Percentiles rank a stretch among this genome's conserved stretches.
phyloP scores from a whole-genome alignment of 805 yeast species.

The Ogataea paradorogensis region DNA sequence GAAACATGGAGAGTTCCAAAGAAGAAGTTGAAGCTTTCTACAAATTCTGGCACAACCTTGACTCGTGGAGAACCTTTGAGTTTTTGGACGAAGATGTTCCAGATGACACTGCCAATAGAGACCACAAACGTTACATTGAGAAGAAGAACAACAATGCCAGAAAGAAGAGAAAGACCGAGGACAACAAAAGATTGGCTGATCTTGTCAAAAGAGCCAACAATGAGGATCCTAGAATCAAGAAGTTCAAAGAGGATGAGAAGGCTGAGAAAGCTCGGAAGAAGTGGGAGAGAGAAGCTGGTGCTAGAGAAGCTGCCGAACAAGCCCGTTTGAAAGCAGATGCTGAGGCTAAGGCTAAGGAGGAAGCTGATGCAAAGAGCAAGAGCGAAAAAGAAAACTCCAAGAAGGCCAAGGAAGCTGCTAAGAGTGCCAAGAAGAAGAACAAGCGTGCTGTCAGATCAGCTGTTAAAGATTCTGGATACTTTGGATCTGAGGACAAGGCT shows the following conservation, averaged over 20 bases:
- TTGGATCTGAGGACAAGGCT: slow-evolving; percentile 72
- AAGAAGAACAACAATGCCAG: slow-evolving; percentile 96
- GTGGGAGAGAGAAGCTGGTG: slow-evolving; percentile 98
- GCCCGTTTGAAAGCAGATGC: slow-evolving; percentile 84
- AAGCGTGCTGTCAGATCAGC: slow-evolving; percentile 60
- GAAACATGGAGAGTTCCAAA: slow-evolving; percentile 64
- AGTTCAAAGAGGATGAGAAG: slow-evolving; percentile 91
- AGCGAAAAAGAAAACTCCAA: slow-evolving; percentile 60
- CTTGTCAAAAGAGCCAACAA: slow-evolving; percentile 82
- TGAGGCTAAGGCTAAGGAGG: slow-evolving; percentile 76
- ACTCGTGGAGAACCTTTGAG: slow-evolving; percentile 98
- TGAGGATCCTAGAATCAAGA: slow-evolving; percentile 93
- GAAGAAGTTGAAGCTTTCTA: slow-evolving; percentile 85
- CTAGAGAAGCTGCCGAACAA: slow-evolving; percentile 93
- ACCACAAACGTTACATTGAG: slow-evolving; percentile 97
- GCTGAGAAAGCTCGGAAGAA: slow-evolving; percentile 90
- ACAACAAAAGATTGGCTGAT: slow-evolving; percentile 83
- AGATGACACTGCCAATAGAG: slow-evolving; percentile 98
- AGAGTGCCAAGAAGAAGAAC: slow-evolving; percentile 93
- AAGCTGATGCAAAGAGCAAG: slow-evolving; percentile 71
- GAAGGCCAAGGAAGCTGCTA: slow-evolving; percentile 91
- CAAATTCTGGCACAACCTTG: slow-evolving; percentile 88
- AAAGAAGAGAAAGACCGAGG: slow-evolving; percentile 97
- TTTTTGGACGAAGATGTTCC: slow-evolving; percentile 99
- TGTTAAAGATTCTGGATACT: slow-evolving; percentile 80